A percentile compares a stretch with the other conserved stretches of the same genome.
These are phyloP conservation scores for Oxytropis ochrocephala DNA, from an alignment of 306 rosid species.

Conservation along the genomic window DNA sequence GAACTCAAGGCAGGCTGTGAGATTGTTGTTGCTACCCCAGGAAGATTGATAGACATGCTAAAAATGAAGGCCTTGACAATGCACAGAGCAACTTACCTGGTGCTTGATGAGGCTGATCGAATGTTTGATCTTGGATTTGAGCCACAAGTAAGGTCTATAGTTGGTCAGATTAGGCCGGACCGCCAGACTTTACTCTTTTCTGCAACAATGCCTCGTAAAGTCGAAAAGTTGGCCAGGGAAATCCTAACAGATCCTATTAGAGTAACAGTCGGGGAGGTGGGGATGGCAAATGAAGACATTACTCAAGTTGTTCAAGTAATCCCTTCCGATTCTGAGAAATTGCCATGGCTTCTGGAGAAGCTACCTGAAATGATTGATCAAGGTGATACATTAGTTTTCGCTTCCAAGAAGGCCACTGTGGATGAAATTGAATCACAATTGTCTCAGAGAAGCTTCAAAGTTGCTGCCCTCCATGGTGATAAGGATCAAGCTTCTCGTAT, in stretches of 20 bases:
- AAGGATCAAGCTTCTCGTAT: slow-evolving; percentile 96
- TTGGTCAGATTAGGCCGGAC: slow-evolving; percentile 96
- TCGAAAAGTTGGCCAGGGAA: slow-evolving; percentile 95
- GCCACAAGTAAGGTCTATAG: slow-evolving; percentile 94
- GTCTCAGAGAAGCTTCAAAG: slow-evolving; percentile 62
- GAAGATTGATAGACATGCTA: slow-evolving; percentile 90
- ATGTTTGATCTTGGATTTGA: slow-evolving; percentile 99
- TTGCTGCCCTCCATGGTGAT: slow-evolving; percentile 93
- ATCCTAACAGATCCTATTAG: slow-evolving; percentile 83
- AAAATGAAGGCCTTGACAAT: slow-evolving; percentile 89
- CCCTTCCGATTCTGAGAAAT: slow-evolving; percentile 82
- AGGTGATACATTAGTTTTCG: slow-evolving; percentile 90
- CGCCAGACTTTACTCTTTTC: slow-evolving; percentile 96
- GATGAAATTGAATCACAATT: slow-evolving; percentile 89
- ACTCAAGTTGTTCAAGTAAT: slow-evolving; percentile 91
- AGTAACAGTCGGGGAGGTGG: slow-evolving; percentile 95
- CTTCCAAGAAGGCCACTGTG: slow-evolving; percentile 87
- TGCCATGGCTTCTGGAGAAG: slow-evolving; percentile 84
- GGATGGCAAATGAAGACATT: slow-evolving; percentile 96
- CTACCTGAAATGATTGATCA: slow-evolving; percentile 82
- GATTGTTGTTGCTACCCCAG: slow-evolving; percentile 95
- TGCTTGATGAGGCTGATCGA: slow-evolving; percentile 98
- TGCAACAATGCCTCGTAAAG: slow-evolving; percentile 93
- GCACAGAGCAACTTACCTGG: slow-evolving; percentile 82
- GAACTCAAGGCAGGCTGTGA: slow-evolving; percentile 98